Percentiles rank a stretch among this genome's conserved stretches.
Evolutionary conservation across 1,284 basidiomycete genomes (phyloP).

Genomic region (Serendipita sp.): DNA sequence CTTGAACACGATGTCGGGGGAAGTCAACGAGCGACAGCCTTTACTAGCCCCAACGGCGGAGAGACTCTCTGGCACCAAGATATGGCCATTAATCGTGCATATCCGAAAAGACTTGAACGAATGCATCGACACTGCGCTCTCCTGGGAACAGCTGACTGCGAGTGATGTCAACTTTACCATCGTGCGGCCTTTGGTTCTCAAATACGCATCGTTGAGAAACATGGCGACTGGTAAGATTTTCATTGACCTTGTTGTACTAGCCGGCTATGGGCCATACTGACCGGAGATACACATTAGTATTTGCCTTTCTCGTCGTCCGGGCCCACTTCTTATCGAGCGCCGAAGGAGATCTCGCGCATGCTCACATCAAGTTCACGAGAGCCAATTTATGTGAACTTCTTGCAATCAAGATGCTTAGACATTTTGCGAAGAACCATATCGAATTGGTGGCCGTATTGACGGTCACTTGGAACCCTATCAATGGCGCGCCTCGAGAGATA

Average conservation of each 20-base stretch:
- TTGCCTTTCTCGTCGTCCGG: constrained; percentile 56
- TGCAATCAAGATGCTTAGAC: constrained; percentile 69
- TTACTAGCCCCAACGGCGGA: background rate
- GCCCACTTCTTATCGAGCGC: constrained; percentile 39
- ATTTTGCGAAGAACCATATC: constrained; percentile 58
- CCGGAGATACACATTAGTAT: constrained; percentile 29
- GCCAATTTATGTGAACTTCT: constrained; percentile 70
- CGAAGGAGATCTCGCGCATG: constrained; percentile 56
- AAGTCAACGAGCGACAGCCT: background rate
- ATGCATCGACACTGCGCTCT: background rate
- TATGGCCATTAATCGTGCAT: background rate
- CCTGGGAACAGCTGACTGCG: constrained; percentile 45
- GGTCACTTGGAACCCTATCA: constrained; percentile 64
- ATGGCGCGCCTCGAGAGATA: constrained; percentile 58
- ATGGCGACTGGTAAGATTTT: constrained; percentile 28
- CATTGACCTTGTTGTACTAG: constrained; percentile 7
- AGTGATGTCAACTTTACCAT: constrained; percentile 75
- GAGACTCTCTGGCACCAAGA: background rate
- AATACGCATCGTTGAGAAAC: constrained; percentile 62
- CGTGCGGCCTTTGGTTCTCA: constrained; percentile 64
- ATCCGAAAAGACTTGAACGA: background rate
- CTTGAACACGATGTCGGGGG: background rate
- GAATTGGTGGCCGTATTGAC: constrained; percentile 64
- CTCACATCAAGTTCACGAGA: constrained; percentile 54
- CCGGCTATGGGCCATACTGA: constrained; percentile 12